Base-by-base conservation (phyloP, 768 basidiomycete species). In the Postia placenta region DNA sequence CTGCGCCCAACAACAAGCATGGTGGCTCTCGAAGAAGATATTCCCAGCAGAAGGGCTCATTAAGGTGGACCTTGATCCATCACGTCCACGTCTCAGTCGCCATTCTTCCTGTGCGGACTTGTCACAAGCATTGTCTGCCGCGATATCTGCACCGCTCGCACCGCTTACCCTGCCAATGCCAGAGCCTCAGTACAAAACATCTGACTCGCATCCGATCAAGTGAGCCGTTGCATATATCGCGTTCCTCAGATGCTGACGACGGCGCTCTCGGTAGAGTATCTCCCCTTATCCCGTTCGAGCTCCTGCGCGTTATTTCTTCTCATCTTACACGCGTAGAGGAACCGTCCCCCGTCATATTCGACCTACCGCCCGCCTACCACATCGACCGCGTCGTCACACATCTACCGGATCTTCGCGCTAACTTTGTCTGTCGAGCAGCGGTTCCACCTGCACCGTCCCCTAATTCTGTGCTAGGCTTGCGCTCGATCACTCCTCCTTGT, bases 131-230 rank as follows among this genome's bases (percentile, higher is more conserved):
- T 64, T 87, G 3, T 69, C 69, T 49, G 71, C 72, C 5, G 83
- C 83, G 0, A 78, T 85, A 33, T 67, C 73, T 5, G 73, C 79
- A n/a, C 57, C 67, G 12, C 48, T 69, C 5, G 56, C 58, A 47
- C 14, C 51, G 37, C 46, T 47, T 23, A 17, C 56, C 37, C 20
- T 45, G 19, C 25, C 35, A 25, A 20, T 17, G 14, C 5, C 17
- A 3, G 27, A 24, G 6, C 33, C 48, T 7, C 56, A 48, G 35
- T 49, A 83, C 49, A 92, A 88, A 60, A 92, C 88, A 1, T 90
- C 87, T 2, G 72, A 77, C 20, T 78, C 85, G 0, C 90, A 92
- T 65, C 90, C 91, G 5, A 87, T 94, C 61, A 89, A 91, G 87
- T 88, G 53, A 45, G 78, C 69, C 4, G 37, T 39, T 17, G 42